Evolutionary conservation across 2,329 filamentous ascomycete species (phyloP).

Genomic region (Sporothrix curviconia): DNA sequence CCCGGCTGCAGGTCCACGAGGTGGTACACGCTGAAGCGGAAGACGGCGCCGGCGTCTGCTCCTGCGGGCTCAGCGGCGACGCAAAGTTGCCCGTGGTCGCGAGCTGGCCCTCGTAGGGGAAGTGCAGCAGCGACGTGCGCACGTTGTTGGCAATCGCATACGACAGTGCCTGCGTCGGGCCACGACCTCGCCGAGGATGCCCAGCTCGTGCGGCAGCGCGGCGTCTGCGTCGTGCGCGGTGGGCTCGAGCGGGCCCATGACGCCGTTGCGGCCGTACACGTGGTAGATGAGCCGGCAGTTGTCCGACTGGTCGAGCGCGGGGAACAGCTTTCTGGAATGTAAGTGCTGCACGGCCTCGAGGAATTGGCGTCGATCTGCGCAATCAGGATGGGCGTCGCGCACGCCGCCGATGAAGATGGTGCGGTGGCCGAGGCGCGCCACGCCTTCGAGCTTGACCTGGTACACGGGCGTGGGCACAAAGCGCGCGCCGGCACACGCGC

Average conservation of each 20-base stretch:
- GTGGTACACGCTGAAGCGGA: constrained; percentile 43
- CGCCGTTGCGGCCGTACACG: neutral
- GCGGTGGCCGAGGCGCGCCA: constrained; percentile 35
- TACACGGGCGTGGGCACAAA: constrained; percentile 33
- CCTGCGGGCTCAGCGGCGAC: constrained; percentile 19
- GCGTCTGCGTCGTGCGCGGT: too few relatives aligned
- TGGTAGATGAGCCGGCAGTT: neutral
- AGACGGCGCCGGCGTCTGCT: constrained; percentile 33
- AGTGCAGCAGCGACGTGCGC: constrained; percentile 37
- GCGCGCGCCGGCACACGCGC: constrained; percentile 32
- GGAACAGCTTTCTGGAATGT: constrained; percentile 30
- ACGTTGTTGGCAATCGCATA: constrained; percentile 35
- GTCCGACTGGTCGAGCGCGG: constrained; percentile 36
- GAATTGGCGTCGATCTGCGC: constrained; percentile 24
- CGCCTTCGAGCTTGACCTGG: constrained; percentile 44
- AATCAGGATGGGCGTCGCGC: constrained; percentile 40
- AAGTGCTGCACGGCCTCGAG: neutral
- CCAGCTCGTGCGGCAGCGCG: constrained; percentile 35
- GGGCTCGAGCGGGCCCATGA: constrained; percentile 28
- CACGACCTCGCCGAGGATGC: constrained; percentile 40
- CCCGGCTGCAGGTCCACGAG: constrained; percentile 43
- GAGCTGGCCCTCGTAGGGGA: constrained; percentile 41
- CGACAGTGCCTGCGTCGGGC: constrained; percentile 40
- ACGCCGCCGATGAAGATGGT: constrained; percentile 40
- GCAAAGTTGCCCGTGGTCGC: constrained; percentile 46